Percentiles rank a stretch among this genome's conserved stretches.
These are phyloP conservation scores for Phylloboletellus chloephorus DNA, from an alignment of 1,284 basidiomycete species.

Conservation along the genomic window DNA sequence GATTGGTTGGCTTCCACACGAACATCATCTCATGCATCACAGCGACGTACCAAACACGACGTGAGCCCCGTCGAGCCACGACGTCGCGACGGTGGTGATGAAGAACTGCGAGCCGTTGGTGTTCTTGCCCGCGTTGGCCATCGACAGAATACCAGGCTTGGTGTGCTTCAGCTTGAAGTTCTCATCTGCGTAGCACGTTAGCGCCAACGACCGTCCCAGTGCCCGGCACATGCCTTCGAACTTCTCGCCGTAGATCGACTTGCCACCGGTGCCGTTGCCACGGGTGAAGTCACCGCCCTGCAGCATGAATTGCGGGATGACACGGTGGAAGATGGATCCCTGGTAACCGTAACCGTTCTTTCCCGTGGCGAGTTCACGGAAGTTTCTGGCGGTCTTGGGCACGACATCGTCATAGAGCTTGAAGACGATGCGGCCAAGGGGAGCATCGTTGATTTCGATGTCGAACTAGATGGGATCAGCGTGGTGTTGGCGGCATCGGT, in stretches of 20 bases:
- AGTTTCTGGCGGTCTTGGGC: conserved; percentile 81
- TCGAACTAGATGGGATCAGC: conserved; percentile 56
- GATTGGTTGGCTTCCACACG: neutral
- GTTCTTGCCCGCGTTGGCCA: conserved; percentile 81
- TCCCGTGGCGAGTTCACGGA: conserved; percentile 85
- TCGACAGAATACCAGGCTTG: conserved; percentile 81
- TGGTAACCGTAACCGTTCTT: conserved; percentile 62
- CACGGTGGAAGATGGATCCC: conserved; percentile 74
- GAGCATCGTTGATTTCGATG: conserved; percentile 54
- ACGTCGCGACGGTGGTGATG: conserved; percentile 66
- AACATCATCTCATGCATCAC: neutral
- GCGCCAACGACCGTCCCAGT: neutral
- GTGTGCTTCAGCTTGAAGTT: conserved; percentile 79
- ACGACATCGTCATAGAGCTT: conserved; percentile 72
- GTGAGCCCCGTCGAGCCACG: conserved; percentile 74
- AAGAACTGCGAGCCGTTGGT: conserved; percentile 57
- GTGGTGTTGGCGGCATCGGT: neutral
- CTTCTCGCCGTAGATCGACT: conserved; percentile 88
- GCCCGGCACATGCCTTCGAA: conserved; percentile 51
- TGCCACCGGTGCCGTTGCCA: conserved; percentile 84
- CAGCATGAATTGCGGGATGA: conserved; percentile 62
- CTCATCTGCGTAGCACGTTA: conserved; percentile 58
- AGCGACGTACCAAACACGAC: conserved; percentile 69
- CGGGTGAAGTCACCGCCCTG: conserved; percentile 72
- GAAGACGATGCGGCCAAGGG: conserved; percentile 74